Evolutionary conservation across 495 filamentous ascomycete genomes (phyloP), one percentile per base, ranked within the genome.

Genomic region (Xylaria intraflava): DNA sequence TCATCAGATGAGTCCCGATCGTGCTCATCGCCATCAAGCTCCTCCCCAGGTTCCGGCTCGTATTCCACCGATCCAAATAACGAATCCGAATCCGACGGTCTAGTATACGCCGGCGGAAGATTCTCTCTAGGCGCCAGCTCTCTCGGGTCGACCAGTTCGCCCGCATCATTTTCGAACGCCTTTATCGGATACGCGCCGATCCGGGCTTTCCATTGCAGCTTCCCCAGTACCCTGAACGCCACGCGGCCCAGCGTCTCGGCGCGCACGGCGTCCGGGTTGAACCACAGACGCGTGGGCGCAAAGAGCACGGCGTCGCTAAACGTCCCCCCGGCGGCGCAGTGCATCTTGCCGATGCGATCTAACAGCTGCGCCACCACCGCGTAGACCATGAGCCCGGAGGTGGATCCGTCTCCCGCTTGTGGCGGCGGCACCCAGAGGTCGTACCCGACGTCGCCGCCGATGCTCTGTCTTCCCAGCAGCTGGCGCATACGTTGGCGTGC

Each of bases 161-260:
- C 9, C 24, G 12, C 2, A 23, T 14, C 51, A 2, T 54, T 22
- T n/a, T 9, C 6, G 31, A 43, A 29, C 8, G 30, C 16, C 20
- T 20, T 1, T 19, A 53, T 20, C 9, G 51, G 51, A 8, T 46
- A 53, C 23, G 46, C 14, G 2, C 19, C 51, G 9, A 53, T 0
- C 14, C 51, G 51, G 10, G 23, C 51, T 30, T 40, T 53, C 30
- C 31, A 53, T 0, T 30, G 16, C 31, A 46, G 23, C 42, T 23
- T 45, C 33, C 20, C 33, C 51, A 53, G 35, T 3, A 31, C 42
- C 16, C 46, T 46, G 14, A 53, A 19, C 19, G 42, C 51, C 10
- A 40, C 40, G 30, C 16, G 50, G n/a, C 51, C 51, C 23, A 53
- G 22, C 8, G 31, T 8, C 43, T 53, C 51, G 42, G 51, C 51